A percentile compares a stretch with the other conserved stretches of the same genome.
These are phyloP conservation scores for Eutrema salsugineum DNA, from an alignment of 441 rosid genomes.

Conservation along the genomic window DNA sequence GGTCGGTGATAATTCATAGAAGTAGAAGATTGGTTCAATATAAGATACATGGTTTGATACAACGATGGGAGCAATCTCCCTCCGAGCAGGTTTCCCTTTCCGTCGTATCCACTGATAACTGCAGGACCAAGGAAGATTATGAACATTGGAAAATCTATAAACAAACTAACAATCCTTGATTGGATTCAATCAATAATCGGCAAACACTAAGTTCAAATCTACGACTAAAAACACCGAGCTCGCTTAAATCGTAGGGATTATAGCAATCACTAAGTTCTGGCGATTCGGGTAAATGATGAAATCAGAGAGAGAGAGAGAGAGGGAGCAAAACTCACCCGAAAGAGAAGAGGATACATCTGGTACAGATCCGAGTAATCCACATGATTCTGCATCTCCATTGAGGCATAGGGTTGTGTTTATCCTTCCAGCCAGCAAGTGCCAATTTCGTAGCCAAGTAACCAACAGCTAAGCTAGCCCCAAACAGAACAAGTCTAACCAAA, in stretches of 20 bases:
- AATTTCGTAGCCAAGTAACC: slow-evolving; percentile 71
- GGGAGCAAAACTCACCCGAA: slow-evolving; percentile 56
- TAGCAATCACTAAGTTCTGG: neutral
- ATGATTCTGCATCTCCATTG: slow-evolving; percentile 76
- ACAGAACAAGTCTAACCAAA: slow-evolving; percentile 54
- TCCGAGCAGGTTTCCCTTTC: slow-evolving; percentile 88
- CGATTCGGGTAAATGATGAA: neutral
- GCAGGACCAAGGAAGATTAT: slow-evolving; percentile 2
- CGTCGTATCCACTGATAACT: slow-evolving; percentile 96
- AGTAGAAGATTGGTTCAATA: slow-evolving; percentile 90
- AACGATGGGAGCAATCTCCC: slow-evolving; percentile 84
- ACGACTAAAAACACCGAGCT: neutral
- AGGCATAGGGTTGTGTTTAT: slow-evolving; percentile 84
- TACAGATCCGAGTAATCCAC: slow-evolving; percentile 81
- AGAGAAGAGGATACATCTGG: slow-evolving; percentile 82
- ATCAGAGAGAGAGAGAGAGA: neutral
- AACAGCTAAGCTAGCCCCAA: slow-evolving; percentile 53
- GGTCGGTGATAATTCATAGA: slow-evolving; percentile 88
- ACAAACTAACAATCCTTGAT: no score
- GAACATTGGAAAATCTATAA: neutral
- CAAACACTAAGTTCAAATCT: neutral
- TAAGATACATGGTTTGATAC: slow-evolving; percentile 95
- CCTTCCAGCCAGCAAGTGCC: slow-evolving; percentile 84
- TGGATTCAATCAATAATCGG: no score
- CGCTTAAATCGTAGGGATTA: neutral